Conservation (phyloP, 495 filamentous ascomycete genomes). For the Aspergillus nidulans region DNA sequence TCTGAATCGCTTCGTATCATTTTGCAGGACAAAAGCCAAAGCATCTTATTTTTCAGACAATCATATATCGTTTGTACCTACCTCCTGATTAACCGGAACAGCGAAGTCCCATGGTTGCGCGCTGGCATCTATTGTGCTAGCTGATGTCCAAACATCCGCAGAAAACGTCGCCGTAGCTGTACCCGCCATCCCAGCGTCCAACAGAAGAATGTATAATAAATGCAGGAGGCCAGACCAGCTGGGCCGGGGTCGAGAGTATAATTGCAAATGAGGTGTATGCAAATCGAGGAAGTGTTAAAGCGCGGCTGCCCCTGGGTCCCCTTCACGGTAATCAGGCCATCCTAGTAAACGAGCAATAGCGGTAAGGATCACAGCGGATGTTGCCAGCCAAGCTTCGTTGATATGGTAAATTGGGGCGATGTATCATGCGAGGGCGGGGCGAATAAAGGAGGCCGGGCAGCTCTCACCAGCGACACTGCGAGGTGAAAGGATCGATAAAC, state of each 20-base stretch:
- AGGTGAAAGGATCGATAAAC: conserved; percentile 1
- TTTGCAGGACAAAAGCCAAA: background rate
- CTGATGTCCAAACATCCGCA: conserved; percentile 37
- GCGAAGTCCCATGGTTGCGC: conserved; percentile 43
- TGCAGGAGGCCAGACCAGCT: conserved; percentile 41
- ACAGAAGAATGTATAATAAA: conserved; percentile 6
- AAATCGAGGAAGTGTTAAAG: conserved; percentile 3
- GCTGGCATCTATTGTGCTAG: conserved; percentile 28
- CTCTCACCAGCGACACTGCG: background rate
- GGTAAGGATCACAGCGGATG: conserved; percentile 7
- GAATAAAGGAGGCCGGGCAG: conserved; percentile 16
- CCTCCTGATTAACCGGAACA: conserved; percentile 40
- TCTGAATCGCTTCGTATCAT: too few species aligned
- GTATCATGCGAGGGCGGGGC: conserved; percentile 15
- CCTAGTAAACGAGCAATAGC: conserved; percentile 20
- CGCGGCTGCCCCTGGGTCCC: conserved; percentile 4
- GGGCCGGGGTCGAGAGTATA: conserved; percentile 22
- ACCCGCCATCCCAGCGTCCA: conserved; percentile 41
- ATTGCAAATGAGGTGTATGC: conserved; percentile 15
- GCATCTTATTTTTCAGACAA: background rate
- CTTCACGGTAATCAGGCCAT: conserved; percentile 33
- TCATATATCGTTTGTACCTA: conserved; percentile 15
- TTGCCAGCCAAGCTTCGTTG: background rate
- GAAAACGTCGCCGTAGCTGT: conserved; percentile 39
- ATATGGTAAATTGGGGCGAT: conserved; percentile 5